A percentile compares a stretch with the other conserved stretches of the same genome.
Evolutionary conservation across 441 rosid species (phyloP).

Genomic region (Isatis lusitanica): DNA sequence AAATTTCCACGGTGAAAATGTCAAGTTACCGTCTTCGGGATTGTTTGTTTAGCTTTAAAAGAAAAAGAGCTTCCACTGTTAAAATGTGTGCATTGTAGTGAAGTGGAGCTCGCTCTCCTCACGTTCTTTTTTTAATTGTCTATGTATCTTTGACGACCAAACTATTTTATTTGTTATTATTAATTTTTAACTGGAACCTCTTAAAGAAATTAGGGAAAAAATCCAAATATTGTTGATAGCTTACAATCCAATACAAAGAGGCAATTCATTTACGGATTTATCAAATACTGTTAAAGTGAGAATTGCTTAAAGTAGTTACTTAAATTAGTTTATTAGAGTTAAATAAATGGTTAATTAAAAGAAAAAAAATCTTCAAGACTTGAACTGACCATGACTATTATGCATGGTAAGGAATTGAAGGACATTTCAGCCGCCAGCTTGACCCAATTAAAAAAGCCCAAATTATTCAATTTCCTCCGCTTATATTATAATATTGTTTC

Average conservation of each 20-base stretch:
- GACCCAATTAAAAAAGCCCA: conserved; percentile 30
- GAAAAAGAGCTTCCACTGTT: conserved; percentile 15
- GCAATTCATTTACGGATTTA: no score
- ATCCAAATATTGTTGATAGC: not conserved
- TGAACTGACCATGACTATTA: conserved; percentile 17
- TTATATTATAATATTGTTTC: not conserved
- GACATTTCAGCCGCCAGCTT: conserved; percentile 25
- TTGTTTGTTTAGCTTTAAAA: not conserved
- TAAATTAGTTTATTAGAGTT: not conserved
- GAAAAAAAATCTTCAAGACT: not conserved
- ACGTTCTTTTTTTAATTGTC: not conserved
- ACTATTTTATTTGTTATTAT: not conserved
- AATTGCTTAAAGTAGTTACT: not conserved
- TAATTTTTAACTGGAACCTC: not conserved
- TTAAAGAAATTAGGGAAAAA: not conserved
- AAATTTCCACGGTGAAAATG: conserved; percentile 19
- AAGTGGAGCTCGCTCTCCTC: not conserved
- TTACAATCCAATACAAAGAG: no score
- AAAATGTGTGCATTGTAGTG: conserved; percentile 34
- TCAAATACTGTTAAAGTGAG: no score
- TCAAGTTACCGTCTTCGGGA: conserved; percentile 1
- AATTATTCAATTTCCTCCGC: not conserved
- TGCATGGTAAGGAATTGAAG: conserved; percentile 21
- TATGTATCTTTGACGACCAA: conserved; percentile 15
- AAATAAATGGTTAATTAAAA: not conserved